phyloP scores from a whole-genome alignment of 2,329 filamentous ascomycete species.

The Aurifilum marmelostoma region DNA sequence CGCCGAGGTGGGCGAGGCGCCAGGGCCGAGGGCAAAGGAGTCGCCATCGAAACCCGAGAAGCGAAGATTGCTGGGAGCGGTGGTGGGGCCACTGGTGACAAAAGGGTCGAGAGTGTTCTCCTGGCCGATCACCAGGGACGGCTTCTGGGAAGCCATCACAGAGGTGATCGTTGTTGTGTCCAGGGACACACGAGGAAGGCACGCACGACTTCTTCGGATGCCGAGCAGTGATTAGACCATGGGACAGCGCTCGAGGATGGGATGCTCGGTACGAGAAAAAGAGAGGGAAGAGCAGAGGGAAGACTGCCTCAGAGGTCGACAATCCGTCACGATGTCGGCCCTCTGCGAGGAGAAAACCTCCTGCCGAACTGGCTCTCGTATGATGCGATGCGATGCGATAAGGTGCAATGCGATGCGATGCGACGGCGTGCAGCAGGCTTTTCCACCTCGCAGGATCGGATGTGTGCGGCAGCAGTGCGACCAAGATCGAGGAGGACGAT shows the following conservation, averaged over 20 bases:
- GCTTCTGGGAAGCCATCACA: constrained; percentile 45
- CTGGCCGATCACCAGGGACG: constrained; percentile 44
- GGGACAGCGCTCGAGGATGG: constrained; percentile 11
- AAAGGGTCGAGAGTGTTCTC: constrained; percentile 59
- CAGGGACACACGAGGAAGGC: constrained; percentile 22
- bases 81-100: constrained; percentile 46
- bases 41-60: constrained; percentile 84
- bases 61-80: constrained; percentile 58
- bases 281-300: too few species aligned
- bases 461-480: neutral
- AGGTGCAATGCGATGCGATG: constrained; percentile 18
- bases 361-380: neutral
- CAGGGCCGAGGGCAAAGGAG: constrained; percentile 76
- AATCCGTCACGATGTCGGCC: too few species aligned
- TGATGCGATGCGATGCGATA: constrained; percentile 3
- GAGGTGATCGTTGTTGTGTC: constrained; percentile 47
- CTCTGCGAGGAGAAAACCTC: neutral
- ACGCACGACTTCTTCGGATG: constrained; percentile 27
- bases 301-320: too few species aligned
- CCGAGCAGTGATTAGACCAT: constrained; percentile 27
- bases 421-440: neutral
- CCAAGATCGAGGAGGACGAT: neutral
- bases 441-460: neutral
- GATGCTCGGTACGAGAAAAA: constrained; percentile 3
- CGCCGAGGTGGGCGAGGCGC: constrained; percentile 79